phyloP scores from a whole-genome alignment of 2,329 filamentous ascomycete genomes.

The Fusarium foetens region DNA sequence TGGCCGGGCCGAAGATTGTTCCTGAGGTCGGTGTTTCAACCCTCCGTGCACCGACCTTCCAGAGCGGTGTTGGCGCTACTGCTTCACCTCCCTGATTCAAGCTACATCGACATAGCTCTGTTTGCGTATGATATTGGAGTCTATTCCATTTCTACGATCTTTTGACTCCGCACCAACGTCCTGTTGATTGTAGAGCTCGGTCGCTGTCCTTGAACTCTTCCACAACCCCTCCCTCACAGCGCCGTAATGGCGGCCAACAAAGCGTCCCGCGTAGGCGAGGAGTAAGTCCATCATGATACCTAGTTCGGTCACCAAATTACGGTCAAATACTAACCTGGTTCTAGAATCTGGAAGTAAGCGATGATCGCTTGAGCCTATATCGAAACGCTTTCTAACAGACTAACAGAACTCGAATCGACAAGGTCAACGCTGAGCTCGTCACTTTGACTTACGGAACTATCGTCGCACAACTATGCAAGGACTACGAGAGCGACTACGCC shows the following conservation, averaged over 20 bases:
- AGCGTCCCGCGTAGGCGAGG: conserved; percentile 69
- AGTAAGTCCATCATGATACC: conserved; percentile 56
- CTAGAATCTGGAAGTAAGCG: conserved; percentile 91
- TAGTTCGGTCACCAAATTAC: neutral
- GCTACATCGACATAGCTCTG: conserved; percentile 8
- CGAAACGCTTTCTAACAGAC: conserved; percentile 18
- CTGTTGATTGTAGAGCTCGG: neutral
- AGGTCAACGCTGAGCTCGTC: conserved; percentile 97
- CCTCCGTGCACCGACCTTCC: conserved; percentile 39
- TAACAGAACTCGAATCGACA: conserved; percentile 88
- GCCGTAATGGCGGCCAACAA: conserved; percentile 67
- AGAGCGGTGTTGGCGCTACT: conserved; percentile 36
- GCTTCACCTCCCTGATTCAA: conserved; percentile 29
- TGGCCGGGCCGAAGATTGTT: conserved; percentile 51
- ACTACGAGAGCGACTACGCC: conserved; percentile 92
- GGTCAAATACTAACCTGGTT: conserved; percentile 45
- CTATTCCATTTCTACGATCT: neutral
- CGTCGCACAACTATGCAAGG: conserved; percentile 94
- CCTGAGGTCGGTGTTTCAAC: conserved; percentile 41
- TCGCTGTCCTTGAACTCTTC: neutral
- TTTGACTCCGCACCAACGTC: neutral
- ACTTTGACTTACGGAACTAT: conserved; percentile 98
- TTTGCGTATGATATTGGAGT: neutral
- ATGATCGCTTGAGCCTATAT: neutral
- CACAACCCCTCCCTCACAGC: neutral